Evolutionary conservation across 2,329 filamentous ascomycete genomes (phyloP).

Genomic region (Stagonosporopsis cucurbitacearum): DNA sequence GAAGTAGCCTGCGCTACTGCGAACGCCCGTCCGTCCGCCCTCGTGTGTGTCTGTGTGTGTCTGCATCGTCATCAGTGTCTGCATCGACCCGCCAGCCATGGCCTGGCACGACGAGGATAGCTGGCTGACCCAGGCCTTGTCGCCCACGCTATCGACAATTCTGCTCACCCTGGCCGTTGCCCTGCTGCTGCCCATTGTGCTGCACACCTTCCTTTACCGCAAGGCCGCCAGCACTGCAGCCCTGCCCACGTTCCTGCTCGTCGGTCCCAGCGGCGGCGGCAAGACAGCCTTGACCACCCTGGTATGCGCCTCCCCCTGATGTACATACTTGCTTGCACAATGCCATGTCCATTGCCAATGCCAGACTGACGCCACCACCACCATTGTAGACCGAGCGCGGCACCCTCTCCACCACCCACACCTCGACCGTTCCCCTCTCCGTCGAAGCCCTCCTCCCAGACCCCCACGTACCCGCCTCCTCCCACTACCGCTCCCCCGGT

Average conservation of each 20-base stretch:
- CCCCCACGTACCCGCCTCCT: slow-evolving; percentile 63
- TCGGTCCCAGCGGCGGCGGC: slow-evolving; percentile 81
- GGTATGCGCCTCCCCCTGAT: slow-evolving; percentile 51
- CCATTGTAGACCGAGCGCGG: slow-evolving; percentile 60
- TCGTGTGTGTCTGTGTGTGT: not conserved
- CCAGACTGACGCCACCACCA: not conserved
- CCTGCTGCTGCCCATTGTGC: slow-evolving; percentile 74
- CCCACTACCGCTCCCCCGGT: slow-evolving; percentile 69
- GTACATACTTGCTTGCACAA: not conserved
- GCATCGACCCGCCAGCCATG: slow-evolving; percentile 24
- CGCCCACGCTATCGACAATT: slow-evolving; percentile 59
- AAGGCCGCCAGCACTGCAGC: slow-evolving; percentile 66
- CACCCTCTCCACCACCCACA: slow-evolving; percentile 61
- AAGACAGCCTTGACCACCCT: slow-evolving; percentile 90
- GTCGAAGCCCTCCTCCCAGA: slow-evolving; percentile 66
- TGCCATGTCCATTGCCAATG: no score
- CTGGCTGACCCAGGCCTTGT: slow-evolving; percentile 57
- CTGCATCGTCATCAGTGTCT: not conserved
- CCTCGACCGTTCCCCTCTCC: slow-evolving; percentile 52
- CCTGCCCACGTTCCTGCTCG: slow-evolving; percentile 77
- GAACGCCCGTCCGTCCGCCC: slow-evolving; percentile 6
- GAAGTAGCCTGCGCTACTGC: slow-evolving; percentile 17
- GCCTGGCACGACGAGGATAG: slow-evolving; percentile 49
- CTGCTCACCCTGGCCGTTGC: slow-evolving; percentile 73
- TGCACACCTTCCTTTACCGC: slow-evolving; percentile 77